Base-by-base conservation (phyloP, 2,329 filamentous ascomycete genomes). In the Pseudofabraea citricarpa region DNA sequence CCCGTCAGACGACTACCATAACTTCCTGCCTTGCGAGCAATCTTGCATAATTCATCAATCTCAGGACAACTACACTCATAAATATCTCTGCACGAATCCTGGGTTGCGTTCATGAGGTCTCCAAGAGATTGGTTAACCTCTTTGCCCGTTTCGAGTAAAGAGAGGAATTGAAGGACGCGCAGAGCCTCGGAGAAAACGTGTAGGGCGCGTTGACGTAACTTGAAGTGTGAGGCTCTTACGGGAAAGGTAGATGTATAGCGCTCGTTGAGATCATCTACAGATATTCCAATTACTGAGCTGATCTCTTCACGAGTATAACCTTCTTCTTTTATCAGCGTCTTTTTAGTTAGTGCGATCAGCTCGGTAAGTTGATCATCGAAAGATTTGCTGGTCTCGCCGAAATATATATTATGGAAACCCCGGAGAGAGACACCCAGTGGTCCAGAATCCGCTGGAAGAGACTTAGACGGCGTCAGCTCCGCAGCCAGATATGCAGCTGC, bases 21-120 rank as follows among this genome's bases (percentile, higher is more conserved):
- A 15, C 87, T 81, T 2, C 93, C 93, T 1, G 87, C 87, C 13
- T 71, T 73, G 21, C 83, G 75, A 0, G 90, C 90, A 53, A 97
- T 84, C 29, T 73, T 64, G 64, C 91, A 97, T 27, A 98, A 77
- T 49, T 87, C 75, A 63, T 98, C 91, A n/a, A 97, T 78, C 65
- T 97, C 90, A 0, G 87, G 82, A 56, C 88, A 95, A 57, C 86
- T 93, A 70, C 91, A 97, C 58, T 96, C 88, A 66, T 93, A 98
- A 4, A 87, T 66, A 13, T 90, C 85, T 41, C 88, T 78, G 65
- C 91, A 97, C 6, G 87, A 94, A 32, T 80, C 79, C 62, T 98
- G 93, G 0, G 90, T 95, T 56, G 84, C 79, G 64, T 96, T 95
- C 73, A 98, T 82, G 10, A 97, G 72, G 33, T 78, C 79, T 21